phyloP scores from a whole-genome alignment of 148 eudicot species.

The Spergularia bocconei region DNA sequence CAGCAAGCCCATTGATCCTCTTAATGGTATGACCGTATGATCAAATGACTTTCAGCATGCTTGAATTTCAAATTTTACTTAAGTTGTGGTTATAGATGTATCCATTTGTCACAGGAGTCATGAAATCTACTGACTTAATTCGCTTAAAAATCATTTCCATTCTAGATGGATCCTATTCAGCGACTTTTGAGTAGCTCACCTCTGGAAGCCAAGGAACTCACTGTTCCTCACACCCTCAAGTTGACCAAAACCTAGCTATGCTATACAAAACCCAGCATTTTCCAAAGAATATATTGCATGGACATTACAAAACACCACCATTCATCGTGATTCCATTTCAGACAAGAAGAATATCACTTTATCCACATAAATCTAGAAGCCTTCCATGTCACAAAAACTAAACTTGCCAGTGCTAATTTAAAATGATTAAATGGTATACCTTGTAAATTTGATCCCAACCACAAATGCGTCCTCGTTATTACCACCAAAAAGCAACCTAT shows the following conservation, averaged over 20 bases:
- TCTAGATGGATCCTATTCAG: neutral
- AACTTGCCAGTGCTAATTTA: neutral
- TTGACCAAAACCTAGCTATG: neutral
- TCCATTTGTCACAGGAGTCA: neutral
- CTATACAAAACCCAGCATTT: neutral
- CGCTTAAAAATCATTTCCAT: neutral
- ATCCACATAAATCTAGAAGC: neutral
- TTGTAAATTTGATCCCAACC: conserved; percentile 82
- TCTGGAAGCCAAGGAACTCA: neutral
- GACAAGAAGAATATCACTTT: neutral
- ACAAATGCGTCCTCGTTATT: conserved; percentile 84
- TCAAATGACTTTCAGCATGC: neutral
- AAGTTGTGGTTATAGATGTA: neutral
- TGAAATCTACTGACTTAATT: neutral
- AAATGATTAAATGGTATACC: conserved; percentile 38
- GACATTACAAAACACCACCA: conserved; percentile 3
- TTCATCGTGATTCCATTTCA: neutral
- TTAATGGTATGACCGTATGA: neutral
- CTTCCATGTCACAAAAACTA: neutral
- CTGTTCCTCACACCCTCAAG: neutral
- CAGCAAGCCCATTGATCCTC: neutral
- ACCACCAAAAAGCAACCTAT: conserved; percentile 70
- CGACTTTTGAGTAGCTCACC: neutral
- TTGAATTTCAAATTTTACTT: neutral
- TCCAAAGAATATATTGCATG: neutral